phyloP scores from a whole-genome alignment of 805 yeast species.

The Yamadazyma nakazawae region DNA sequence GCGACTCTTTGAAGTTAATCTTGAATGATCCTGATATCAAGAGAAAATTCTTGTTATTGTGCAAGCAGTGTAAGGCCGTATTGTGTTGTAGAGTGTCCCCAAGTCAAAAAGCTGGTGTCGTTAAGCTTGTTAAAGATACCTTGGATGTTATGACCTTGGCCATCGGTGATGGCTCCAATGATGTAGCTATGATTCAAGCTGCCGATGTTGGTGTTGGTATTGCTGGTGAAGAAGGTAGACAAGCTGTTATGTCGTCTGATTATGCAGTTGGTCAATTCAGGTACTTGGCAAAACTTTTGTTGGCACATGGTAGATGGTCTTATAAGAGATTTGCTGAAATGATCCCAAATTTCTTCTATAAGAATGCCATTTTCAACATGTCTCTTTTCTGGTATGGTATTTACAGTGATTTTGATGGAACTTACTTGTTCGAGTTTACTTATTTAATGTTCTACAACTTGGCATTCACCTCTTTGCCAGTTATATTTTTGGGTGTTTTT shows the following conservation, averaged over 20 bases:
- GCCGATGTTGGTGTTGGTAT: constrained; percentile 88
- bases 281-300: constrained; percentile 58
- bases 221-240: constrained; percentile 90
- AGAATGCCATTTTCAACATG: constrained; percentile 71
- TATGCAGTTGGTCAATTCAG: constrained; percentile 84
- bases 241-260: constrained; percentile 86
- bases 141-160: constrained; percentile 82
- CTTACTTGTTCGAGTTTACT: constrained; percentile 75
- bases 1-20: constrained; percentile 62
- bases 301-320: constrained; percentile 87
- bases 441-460: constrained; percentile 76
- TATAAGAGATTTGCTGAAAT: constrained; percentile 77
- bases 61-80: constrained; percentile 80
- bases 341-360: constrained; percentile 80
- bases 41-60: constrained; percentile 62
- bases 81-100: constrained; percentile 88
- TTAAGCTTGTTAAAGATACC: constrained; percentile 68
- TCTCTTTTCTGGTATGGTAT: constrained; percentile 81
- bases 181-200: constrained; percentile 87
- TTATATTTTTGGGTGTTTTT: constrained; percentile 71
- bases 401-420: constrained; percentile 71
- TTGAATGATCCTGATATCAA: constrained; percentile 35
- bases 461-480: constrained; percentile 81
- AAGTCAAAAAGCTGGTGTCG: constrained; percentile 83
- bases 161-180: constrained; percentile 87